Conservation (phyloP, 2,329 filamentous ascomycete species). For the Neurospora sp. region DNA sequence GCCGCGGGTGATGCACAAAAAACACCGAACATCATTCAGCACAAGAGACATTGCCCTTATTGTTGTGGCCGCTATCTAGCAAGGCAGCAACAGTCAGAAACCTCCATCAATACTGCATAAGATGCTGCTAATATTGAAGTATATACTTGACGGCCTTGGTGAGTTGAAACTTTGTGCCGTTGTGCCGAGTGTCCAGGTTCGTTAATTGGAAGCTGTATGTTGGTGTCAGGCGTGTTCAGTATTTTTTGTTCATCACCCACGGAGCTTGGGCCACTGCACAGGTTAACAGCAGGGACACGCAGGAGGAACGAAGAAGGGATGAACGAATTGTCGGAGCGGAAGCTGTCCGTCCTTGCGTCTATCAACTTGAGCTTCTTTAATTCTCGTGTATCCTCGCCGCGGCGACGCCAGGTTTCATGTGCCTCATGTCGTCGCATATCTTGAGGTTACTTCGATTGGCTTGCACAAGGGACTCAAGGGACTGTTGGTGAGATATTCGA, state of each 20-base stretch:
- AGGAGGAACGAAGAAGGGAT: background rate
- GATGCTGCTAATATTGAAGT: accelerated
- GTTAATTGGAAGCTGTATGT: background rate
- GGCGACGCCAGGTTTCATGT: background rate
- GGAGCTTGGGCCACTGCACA: background rate
- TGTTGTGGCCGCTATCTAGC: background rate
- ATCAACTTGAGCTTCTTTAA: background rate
- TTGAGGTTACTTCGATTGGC: background rate
- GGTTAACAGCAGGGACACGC: background rate
- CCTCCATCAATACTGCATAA: accelerated
- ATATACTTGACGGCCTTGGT: background rate
- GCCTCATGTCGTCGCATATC: background rate
- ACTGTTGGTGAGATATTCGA: background rate
- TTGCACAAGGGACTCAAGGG: background rate
- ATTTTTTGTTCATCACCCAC: background rate
- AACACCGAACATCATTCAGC: background rate
- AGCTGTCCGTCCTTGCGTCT: background rate
- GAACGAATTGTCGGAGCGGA: background rate
- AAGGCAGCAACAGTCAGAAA: background rate
- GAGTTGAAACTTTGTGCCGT: background rate
- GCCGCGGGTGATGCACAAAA: background rate
- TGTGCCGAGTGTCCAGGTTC: background rate
- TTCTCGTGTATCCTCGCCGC: background rate
- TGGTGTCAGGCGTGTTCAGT: background rate
- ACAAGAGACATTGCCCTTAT: background rate